These are phyloP conservation scores for Cordyceps javanica DNA, from an alignment of 2,329 filamentous ascomycete genomes.

Conservation along the genomic window DNA sequence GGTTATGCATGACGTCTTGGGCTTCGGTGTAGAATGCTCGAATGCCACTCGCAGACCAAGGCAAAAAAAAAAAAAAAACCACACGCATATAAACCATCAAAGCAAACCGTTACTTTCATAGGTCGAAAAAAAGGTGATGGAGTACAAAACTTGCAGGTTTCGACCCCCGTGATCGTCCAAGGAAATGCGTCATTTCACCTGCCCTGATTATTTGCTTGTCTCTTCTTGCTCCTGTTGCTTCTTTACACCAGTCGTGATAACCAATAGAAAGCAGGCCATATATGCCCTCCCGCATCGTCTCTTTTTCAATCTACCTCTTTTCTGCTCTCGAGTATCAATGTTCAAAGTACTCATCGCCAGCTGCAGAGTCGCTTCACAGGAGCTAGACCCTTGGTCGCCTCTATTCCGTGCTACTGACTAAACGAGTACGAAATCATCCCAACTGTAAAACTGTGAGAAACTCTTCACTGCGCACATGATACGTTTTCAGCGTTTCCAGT, in stretches of 20 bases:
- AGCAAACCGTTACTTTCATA: neutral
- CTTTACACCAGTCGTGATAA: neutral
- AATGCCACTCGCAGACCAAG: neutral
- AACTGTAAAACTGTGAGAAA: no score
- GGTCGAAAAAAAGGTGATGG: no score
- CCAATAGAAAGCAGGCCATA: neutral
- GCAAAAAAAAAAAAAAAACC: neutral
- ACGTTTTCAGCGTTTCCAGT: neutral
- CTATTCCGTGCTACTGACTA: no score
- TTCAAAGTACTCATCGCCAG: no score
- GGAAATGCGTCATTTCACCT: neutral
- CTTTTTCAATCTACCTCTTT: no score
- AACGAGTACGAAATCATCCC: no score
- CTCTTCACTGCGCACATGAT: neutral
- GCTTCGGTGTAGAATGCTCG: neutral
- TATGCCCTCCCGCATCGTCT: no score
- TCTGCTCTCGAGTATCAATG: no score
- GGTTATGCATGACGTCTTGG: constrained; percentile 1
- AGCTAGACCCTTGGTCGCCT: no score
- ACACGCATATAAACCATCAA: neutral
- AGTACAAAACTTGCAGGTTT: neutral
- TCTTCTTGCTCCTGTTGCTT: neutral
- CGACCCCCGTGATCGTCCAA: neutral
- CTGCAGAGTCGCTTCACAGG: no score
- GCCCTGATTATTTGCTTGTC: neutral